Evolutionary conservation across 371 early-diverging fungal genomes (phyloP).

Genomic region (Mortierella sp.): DNA sequence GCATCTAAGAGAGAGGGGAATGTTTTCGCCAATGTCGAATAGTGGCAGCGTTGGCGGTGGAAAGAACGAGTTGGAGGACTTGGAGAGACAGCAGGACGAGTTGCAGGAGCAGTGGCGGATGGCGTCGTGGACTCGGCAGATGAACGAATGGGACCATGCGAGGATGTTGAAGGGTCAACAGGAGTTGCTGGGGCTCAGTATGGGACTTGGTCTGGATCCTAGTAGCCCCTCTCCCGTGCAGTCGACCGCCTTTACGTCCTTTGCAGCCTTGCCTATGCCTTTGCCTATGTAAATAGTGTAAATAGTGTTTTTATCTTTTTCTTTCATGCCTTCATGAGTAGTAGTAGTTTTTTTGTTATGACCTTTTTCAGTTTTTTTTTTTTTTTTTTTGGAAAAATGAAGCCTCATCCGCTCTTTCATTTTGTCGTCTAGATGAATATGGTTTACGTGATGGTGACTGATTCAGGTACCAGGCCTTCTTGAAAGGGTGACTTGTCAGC

Average conservation of each 20-base stretch:
- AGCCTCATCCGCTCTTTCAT: background rate
- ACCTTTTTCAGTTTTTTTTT: background rate
- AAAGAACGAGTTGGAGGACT: slow-evolving; percentile 18
- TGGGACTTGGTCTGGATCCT: slow-evolving; percentile 1
- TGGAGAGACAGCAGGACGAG: slow-evolving; percentile 32
- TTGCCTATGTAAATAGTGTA: background rate
- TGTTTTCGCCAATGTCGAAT: background rate
- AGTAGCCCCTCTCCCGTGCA: background rate
- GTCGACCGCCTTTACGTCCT: slow-evolving; percentile 1
- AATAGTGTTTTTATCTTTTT: too few relatives aligned
- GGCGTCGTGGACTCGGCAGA: slow-evolving; percentile 49
- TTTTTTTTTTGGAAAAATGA: slow-evolving; percentile 8
- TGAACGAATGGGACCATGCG: slow-evolving; percentile 56
- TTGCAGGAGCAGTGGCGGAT: slow-evolving; percentile 46
- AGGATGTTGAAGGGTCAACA: slow-evolving; percentile 37
- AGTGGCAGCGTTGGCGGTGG: background rate
- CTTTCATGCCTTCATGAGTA: background rate
- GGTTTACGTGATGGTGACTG: background rate
- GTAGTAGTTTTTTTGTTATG: background rate
- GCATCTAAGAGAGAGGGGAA: background rate
- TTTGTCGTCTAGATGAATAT: background rate
- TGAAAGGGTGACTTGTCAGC: background rate
- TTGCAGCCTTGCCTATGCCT: background rate
- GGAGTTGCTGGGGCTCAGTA: slow-evolving; percentile 24
- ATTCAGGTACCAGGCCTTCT: background rate